A percentile compares a stretch with the other conserved stretches of the same genome.
These are phyloP conservation scores for Cyberlindnera americana DNA, from an alignment of 805 yeast species.

Conservation along the genomic window DNA sequence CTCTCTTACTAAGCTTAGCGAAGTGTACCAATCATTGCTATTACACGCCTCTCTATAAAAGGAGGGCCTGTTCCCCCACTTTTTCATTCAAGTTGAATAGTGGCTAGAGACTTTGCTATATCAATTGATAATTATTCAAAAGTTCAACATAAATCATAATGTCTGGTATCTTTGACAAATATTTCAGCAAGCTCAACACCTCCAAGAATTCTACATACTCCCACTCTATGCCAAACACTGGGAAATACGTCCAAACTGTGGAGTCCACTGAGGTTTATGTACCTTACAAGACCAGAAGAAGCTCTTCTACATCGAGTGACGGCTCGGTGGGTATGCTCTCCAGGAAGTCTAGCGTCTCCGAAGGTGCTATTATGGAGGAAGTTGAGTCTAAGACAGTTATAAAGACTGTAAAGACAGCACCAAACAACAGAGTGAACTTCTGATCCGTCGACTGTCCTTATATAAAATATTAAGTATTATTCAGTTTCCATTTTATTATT, in stretches of 20 bases:
- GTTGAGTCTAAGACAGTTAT: constrained; percentile 3
- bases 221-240: constrained; percentile 19
- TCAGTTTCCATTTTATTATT: background rate
- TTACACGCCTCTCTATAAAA: too few relatives aligned
- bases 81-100: too few relatives aligned
- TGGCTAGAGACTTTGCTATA: background rate
- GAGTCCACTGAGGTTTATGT: constrained; percentile 20
- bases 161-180: constrained; percentile 32
- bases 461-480: background rate
- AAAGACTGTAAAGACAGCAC: constrained; percentile 16
- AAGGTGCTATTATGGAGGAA: constrained; percentile 7
- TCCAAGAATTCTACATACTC: constrained; percentile 20
- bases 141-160: constrained; percentile 12
- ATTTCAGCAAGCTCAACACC: constrained; percentile 24
- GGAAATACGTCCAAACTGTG: constrained; percentile 13
- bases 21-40: too few relatives aligned
- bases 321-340: constrained; percentile 9
- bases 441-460: constrained; percentile 1
- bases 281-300: constrained; percentile 23
- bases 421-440: constrained; percentile 24
- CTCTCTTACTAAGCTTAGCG: too few relatives aligned
- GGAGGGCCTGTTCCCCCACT: too few relatives aligned
- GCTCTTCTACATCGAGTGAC: constrained; percentile 14
- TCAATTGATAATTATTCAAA: background rate
- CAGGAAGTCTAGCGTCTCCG: constrained; percentile 5